Percentiles rank a stretch among this genome's conserved stretches.
Conservation (phyloP, 306 rosid species). For the Medicago lupulina region DNA sequence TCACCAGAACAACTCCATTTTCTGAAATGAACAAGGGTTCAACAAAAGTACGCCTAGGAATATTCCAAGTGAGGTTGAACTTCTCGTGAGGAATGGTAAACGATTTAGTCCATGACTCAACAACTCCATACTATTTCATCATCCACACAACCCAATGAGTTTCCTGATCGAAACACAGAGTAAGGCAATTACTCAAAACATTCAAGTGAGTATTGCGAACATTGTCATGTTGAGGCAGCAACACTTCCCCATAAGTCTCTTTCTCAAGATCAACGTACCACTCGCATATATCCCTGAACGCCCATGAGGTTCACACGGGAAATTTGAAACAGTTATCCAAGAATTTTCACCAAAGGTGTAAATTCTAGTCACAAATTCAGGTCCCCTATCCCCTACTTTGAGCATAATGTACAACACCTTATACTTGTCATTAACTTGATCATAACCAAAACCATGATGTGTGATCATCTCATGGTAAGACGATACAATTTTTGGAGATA, state of each 20-base stretch:
- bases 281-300: neutral
- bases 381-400: neutral
- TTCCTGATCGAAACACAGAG: neutral
- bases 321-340: neutral
- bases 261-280: neutral
- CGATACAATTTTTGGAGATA: no score
- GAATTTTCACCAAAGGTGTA: no score
- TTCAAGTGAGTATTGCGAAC: rapidly evolving
- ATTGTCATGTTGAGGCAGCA: neutral
- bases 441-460: neutral
- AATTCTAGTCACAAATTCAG: no score
- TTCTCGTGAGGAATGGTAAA: neutral
- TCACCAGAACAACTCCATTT: neutral
- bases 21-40: neutral
- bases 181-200: neutral
- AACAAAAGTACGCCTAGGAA: no score
- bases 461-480: no score
- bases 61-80: no score
- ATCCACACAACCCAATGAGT: neutral
- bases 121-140: neutral
- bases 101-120: neutral
- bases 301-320: rapidly evolving
- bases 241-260: neutral
- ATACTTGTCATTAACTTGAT: neutral
- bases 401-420: neutral